Evolutionary conservation across 139 green algal species (phyloP).

Genomic region (Closterium sp.): DNA sequence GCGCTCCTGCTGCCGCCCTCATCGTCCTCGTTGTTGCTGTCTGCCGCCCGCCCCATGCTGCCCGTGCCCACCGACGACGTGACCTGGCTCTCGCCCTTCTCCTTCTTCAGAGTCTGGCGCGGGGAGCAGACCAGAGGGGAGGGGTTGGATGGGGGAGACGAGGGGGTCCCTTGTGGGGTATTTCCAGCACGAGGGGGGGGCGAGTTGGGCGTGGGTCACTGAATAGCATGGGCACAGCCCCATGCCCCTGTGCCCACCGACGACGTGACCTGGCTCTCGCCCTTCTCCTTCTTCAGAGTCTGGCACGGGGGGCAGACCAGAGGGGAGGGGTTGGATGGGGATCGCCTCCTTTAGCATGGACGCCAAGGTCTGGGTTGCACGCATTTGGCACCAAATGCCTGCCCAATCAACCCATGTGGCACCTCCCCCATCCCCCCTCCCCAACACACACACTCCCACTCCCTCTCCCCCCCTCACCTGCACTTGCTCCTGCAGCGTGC

Average conservation of each 20-base stretch:
- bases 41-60: not conserved
- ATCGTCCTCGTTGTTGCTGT: not conserved
- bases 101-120: not conserved
- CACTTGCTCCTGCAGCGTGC: slow-evolving; percentile 40
- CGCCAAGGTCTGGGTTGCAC: no score
- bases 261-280: not conserved
- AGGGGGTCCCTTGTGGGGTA: no score
- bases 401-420: no score
- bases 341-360: slow-evolving; percentile 44
- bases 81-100: not conserved
- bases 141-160: not conserved
- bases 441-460: no score
- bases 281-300: not conserved
- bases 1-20: not conserved
- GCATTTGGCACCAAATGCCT: no score
- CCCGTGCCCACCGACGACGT: not conserved
- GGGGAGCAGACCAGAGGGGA: not conserved
- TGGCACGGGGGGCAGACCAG: not conserved
- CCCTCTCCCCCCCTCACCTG: slow-evolving; percentile 9
- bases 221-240: no score
- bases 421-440: no score
- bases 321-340: not conserved
- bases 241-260: not conserved
- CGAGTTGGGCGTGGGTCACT: no score
- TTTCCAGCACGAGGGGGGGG: no score